Evolutionary conservation across 2,329 filamentous ascomycete species (phyloP).

Genomic region (Dactylellina parvicollis): DNA sequence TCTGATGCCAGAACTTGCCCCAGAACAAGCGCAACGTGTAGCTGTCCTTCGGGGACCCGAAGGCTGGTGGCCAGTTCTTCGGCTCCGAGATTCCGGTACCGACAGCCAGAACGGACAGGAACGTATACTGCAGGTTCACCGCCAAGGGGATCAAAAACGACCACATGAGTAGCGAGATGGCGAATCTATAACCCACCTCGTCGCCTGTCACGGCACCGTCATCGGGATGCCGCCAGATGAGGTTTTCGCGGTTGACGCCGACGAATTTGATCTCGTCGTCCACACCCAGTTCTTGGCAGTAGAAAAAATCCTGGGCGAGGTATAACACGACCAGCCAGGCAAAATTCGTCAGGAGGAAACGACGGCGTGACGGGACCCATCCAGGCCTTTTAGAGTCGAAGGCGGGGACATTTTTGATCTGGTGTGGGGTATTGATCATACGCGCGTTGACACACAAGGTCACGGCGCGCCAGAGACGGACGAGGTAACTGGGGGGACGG

Average conservation of each 20-base stretch:
- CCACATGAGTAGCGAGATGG: slow-evolving; percentile 27
- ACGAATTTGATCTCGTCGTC: slow-evolving; percentile 34
- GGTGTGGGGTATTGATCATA: slow-evolving; percentile 33
- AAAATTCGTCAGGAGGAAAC: slow-evolving; percentile 16
- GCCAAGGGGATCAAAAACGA: slow-evolving; percentile 24
- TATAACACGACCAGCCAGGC: slow-evolving; percentile 22
- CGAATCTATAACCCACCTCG: slow-evolving; percentile 23
- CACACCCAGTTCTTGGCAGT: neutral
- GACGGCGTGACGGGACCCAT: slow-evolving; percentile 38
- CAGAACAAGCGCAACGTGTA: slow-evolving; percentile 44
- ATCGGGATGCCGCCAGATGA: slow-evolving; percentile 17
- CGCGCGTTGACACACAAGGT: slow-evolving; percentile 37
- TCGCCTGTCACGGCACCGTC: slow-evolving; percentile 31
- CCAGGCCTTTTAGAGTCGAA: slow-evolving; percentile 39
- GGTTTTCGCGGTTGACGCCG: slow-evolving; percentile 29
- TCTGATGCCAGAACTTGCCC: slow-evolving; percentile 54
- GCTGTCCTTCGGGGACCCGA: slow-evolving; percentile 29
- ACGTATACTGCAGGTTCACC: slow-evolving; percentile 30
- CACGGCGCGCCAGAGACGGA: slow-evolving; percentile 34
- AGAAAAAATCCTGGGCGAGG: slow-evolving; percentile 20
- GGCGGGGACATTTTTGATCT: slow-evolving; percentile 43
- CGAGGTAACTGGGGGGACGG: slow-evolving; percentile 31
- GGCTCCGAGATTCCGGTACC: slow-evolving; percentile 37
- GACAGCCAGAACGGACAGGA: slow-evolving; percentile 21
- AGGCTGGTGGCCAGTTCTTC: slow-evolving; percentile 46